Base-by-base conservation (phyloP, 352 stramenopile genomes). In the Pythium pyrilobum region DNA sequence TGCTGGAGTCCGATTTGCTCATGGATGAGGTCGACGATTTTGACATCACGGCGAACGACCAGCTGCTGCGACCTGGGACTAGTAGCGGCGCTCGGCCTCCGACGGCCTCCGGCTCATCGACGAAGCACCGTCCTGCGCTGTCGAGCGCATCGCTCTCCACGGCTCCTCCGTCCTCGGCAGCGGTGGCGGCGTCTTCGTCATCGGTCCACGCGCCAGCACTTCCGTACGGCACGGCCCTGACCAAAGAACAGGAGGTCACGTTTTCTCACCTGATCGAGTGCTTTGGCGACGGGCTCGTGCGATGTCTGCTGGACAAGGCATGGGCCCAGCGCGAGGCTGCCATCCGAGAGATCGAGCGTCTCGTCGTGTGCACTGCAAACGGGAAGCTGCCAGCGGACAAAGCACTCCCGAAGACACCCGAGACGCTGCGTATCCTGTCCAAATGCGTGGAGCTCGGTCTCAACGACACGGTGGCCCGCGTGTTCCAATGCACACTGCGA, bases 1-100 rank as follows among this genome's bases (percentile, higher is more conserved):
- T 89, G 0, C 52, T 92, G 18, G 83, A 91, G 34, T 62, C 74
- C 0, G 83, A 91, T 63, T 69, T 92, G 60, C 64, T 93, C 8
- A 89, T 91, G 79, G 83, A 91, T 31, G 83, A 93, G 55, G 64
- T 93, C 0, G 82, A 93, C 18, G 82, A 93, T 40, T 93, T 90
- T 59, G 80, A 91, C 1, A 64, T 85, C 9, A 37, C 65, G 11
- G 29, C 49, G 1, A 55, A 37, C 2, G 64, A 49, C 7, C 66
- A 79, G 15, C 36, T 64, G 0, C 15, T 57, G 43, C 65, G 82
- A 36, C 82, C 78, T 16, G 73, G 75, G 0, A 90, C 81, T 0
- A 83, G 75, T 4, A 60, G 74, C 16, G 60, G 65, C 0, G 59
- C 86, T 50, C 74, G 82, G 15, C 80, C 77, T 10, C 78, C 72